A percentile compares a stretch with the other conserved stretches of the same genome.
phyloP scores from a whole-genome alignment of 345 rosid genomes.

The Cardamine chenopodiifolia region DNA sequence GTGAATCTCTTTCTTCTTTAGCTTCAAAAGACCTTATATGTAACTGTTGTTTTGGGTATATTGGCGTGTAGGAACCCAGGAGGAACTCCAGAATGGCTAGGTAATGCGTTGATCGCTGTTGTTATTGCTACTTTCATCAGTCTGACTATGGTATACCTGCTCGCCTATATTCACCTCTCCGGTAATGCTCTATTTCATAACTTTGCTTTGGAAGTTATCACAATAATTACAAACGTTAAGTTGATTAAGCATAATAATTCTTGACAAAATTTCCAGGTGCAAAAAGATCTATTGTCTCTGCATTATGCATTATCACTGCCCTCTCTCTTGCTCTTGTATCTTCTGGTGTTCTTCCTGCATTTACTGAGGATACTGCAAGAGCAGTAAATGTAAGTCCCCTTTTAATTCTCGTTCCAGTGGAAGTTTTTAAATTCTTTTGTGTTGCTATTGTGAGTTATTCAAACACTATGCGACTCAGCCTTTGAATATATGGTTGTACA shows the following conservation, averaged over 20 bases:
- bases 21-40: slow-evolving; percentile 6
- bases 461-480: background rate
- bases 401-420: background rate
- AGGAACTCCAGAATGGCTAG: slow-evolving; percentile 85
- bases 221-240: background rate
- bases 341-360: slow-evolving; percentile 70
- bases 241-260: slow-evolving; percentile 1
- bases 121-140: slow-evolving; percentile 63
- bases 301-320: slow-evolving; percentile 52
- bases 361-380: slow-evolving; percentile 77
- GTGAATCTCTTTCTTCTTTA: background rate
- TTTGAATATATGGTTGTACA: slow-evolving; percentile 4
- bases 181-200: slow-evolving; percentile 47
- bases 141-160: slow-evolving; percentile 76
- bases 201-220: background rate
- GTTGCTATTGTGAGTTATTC: background rate
- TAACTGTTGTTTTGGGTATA: slow-evolving; percentile 19
- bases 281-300: slow-evolving; percentile 56
- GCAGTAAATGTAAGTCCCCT: slow-evolving; percentile 74
- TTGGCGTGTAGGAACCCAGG: slow-evolving; percentile 76
- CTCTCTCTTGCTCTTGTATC: slow-evolving; percentile 59
- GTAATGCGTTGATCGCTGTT: slow-evolving; percentile 55
- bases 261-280: slow-evolving; percentile 55
- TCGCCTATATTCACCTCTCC: slow-evolving; percentile 88
- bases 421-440: slow-evolving; percentile 9